Conservation (phyloP, 371 early-diverging fungal species). For the Rhizomucor pusillus region DNA sequence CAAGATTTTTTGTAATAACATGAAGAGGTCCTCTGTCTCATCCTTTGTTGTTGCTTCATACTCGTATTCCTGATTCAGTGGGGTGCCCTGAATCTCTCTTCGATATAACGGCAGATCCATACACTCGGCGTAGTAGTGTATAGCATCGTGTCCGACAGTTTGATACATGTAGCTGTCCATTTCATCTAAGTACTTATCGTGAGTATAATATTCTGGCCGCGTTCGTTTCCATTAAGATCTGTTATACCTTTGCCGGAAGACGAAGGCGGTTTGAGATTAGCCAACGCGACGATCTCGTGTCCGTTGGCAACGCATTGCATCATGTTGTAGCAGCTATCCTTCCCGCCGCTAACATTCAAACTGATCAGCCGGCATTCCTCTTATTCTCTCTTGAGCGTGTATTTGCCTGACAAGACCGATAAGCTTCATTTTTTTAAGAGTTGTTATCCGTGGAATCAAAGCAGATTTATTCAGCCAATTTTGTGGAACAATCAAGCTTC, state of each 20-base stretch:
- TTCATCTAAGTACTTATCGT: conserved; percentile 60
- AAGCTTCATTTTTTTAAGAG: conserved; percentile 31
- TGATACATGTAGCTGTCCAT: conserved; percentile 99
- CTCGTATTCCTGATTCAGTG: conserved; percentile 68
- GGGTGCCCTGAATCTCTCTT: conserved; percentile 71
- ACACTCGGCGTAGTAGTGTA: conserved; percentile 83
- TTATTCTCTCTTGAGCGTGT: neutral
- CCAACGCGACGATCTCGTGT: conserved; percentile 92
- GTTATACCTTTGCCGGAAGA: conserved; percentile 58
- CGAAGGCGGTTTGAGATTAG: conserved; percentile 87
- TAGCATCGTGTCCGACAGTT: conserved; percentile 96
- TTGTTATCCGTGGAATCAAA: neutral
- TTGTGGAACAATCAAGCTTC: no score
- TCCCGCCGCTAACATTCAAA: conserved; percentile 88
- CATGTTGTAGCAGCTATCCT: conserved; percentile 98
- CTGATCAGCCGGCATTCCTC: neutral
- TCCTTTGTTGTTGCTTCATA: conserved; percentile 69
- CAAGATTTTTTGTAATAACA: conserved; percentile 69
- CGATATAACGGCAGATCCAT: conserved; percentile 91
- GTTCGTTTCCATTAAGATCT: neutral
- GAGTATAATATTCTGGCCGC: neutral
- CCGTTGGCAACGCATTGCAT: conserved; percentile 94
- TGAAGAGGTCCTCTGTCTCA: conserved; percentile 97
- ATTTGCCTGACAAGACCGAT: conserved; percentile 31
- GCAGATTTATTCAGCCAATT: no score